Base-by-base conservation (phyloP, 352 stramenopile genomes). In the Phytophthora europaea region DNA sequence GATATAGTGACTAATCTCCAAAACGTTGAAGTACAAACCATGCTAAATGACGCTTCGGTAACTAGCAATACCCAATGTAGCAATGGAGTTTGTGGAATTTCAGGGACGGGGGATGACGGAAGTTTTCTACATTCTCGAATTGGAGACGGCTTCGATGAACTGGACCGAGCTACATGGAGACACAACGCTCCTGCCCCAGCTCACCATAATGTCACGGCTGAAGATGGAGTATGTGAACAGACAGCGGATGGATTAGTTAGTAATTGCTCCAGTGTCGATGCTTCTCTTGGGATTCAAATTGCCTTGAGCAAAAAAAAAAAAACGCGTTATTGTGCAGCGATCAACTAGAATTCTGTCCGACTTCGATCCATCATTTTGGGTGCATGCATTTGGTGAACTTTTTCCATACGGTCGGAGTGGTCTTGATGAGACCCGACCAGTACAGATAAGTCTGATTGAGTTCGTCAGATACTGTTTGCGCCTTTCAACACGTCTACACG, bases 351-450 rank as follows among this genome's bases (percentile, higher is more conserved):
- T 78, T 50, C 8, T 78, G 0, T 75, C 61, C 0, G 72, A 75
- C 23, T 75, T 78, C 53, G 56, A 75, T 16, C 60, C 48, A 4
- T 26, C 51, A 16, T 78, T 75, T 52, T 78, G 72, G 72, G 15
- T 20, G 0, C 10, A 40, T 36, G 23, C 65, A 9, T 78, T 53
- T 43, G 22, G 13, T 3, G 57, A 54, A 12, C 26, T 43, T 6
- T 63, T 76, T 59, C 67, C 73, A 13, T 80, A 26, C 51, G 73
- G 73, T 26, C 58, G 73, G 15, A 67, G 73, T 23, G 50, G 68
- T 0, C 48, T 76, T 12, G 56, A 74, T 40, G 64, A 76, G 12
- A 33, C 63, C 0, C 31, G 73, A 28, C 0, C 16, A 45, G 16
- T 76, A 18, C 7, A 20, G 15, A 69, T 80, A 10, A 28, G 63